Conservation (phyloP, 2,329 filamentous ascomycete genomes). For the Elsinoe ampelina region DNA sequence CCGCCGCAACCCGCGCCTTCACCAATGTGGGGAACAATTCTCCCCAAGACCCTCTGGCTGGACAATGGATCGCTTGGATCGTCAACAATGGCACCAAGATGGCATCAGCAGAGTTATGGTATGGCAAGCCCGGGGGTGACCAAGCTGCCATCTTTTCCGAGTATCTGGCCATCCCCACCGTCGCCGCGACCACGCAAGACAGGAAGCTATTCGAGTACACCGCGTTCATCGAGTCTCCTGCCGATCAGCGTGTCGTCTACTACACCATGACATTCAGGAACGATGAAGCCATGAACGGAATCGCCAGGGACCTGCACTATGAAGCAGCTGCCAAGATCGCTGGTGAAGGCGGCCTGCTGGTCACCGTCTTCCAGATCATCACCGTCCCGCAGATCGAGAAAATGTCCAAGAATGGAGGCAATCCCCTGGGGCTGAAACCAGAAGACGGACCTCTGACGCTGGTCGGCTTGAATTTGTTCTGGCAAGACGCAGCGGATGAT, state of each 20-base stretch:
- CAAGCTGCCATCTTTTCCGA: conserved; percentile 2
- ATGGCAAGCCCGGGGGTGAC: not conserved
- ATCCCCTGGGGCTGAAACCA: not conserved
- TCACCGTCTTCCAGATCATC: not conserved
- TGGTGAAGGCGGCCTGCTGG: not conserved
- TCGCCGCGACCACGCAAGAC: not conserved
- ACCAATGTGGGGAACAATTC: conserved; percentile 5
- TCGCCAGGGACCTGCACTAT: conserved; percentile 56
- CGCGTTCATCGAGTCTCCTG: not conserved
- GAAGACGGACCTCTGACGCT: conserved; percentile 4
- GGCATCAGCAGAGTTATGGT: conserved; percentile 2
- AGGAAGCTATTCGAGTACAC: conserved; percentile 2
- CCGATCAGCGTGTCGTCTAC: not conserved
- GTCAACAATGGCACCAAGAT: conserved; percentile 3
- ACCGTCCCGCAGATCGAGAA: conserved; percentile 4
- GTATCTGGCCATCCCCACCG: conserved; percentile 3
- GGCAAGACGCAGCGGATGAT: not conserved
- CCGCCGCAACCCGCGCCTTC: not conserved
- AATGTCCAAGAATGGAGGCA: conserved; percentile 15
- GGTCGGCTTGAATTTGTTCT: not conserved
- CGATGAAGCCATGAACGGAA: conserved; percentile 93
- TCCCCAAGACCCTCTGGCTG: not conserved
- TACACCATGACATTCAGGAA: conserved; percentile 61
- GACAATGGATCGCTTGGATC: not conserved
- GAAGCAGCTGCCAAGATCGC: not conserved